These are phyloP conservation scores for Neurospora sp. DNA, from an alignment of 495 filamentous ascomycete genomes.

Conservation along the genomic window DNA sequence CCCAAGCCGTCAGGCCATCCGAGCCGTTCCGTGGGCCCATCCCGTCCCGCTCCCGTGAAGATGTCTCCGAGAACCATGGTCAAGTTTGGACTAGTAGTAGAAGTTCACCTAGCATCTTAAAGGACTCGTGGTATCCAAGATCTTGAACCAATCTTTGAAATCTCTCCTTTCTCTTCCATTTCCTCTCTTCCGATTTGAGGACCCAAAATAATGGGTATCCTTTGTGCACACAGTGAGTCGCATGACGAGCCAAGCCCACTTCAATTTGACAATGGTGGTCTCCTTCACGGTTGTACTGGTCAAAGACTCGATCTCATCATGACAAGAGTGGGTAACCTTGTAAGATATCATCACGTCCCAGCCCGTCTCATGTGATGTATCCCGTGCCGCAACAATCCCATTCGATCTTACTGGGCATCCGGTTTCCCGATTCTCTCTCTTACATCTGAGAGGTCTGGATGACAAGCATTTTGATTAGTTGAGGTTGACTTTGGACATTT, in stretches of 20 bases:
- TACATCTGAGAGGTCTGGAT: not conserved
- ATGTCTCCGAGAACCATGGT: not conserved
- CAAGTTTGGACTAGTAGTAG: not conserved
- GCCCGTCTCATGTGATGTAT: not conserved
- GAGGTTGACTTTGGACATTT: not conserved
- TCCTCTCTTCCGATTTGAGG: not conserved
- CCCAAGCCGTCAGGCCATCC: not conserved
- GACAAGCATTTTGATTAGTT: not conserved
- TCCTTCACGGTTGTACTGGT: not conserved
- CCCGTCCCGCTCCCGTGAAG: not conserved
- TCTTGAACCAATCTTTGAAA: not conserved
- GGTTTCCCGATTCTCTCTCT: not conserved
- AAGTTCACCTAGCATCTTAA: not conserved
- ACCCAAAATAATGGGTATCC: not conserved
- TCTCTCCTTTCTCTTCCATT: not conserved
- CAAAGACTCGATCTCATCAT: not conserved
- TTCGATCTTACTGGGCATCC: not conserved
- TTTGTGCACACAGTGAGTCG: not conserved
- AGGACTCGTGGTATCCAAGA: not conserved
- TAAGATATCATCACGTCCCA: not conserved
- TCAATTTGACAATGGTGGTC: not conserved
- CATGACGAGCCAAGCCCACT: not conserved
- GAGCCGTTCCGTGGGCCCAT: not conserved
- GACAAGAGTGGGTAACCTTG: not conserved
- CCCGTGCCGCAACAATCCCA: not conserved